Evolutionary conservation across 176 grass and related monocot genomes (phyloP), one percentile per base, ranked within the genome.

Genomic region (Chrysopogon serrulatus): DNA sequence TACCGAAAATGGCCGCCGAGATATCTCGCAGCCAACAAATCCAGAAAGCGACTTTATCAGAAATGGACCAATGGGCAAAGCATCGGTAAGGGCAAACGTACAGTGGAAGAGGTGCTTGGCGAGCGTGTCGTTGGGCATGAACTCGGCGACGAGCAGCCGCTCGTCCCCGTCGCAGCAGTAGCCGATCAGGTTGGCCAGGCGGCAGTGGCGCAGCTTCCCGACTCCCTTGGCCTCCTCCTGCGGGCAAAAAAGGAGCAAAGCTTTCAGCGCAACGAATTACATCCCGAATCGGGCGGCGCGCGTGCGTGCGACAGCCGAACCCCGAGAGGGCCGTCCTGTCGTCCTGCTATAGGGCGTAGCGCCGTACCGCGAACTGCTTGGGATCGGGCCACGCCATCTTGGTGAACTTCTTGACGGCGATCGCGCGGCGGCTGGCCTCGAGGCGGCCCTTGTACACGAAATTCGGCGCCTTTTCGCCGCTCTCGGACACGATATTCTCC

Each of bases 31-130:
- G 18, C 11, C 34, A 40, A 7, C 2, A 79, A 69, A 73, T 61
- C 51, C 24, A 71, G 79, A 76, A 70, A 79, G 30, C 2, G 37
- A 26, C 56, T 26, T 36, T 23, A 69, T 15, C 2, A 57, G 73
- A 81, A 81, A 81, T 5, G 41, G 41, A 56, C 41, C 65, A 65
- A 31, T 77, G 37, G 33, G 0, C 5, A 56, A 49, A 82, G 17
- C 39, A 76, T 21, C 13, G 41, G n/a, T 66, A 73, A 63, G 21
- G 23, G 62, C 17, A 28, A 24, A 74, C 89, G 69, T 85, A 99
- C 97, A 99, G 81, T 99, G 97, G 92, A 99, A 99, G 49, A 99
- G 86, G 73, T 99, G 97, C 82, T 96, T 99, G 49, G 97, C 91
- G 62, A 99, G 91, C 32, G 93, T 94, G 88, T 99, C 97, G 92